Evolutionary conservation across 148 eudicot genomes (phyloP).

Genomic region (Arctostaphylos glauca): DNA sequence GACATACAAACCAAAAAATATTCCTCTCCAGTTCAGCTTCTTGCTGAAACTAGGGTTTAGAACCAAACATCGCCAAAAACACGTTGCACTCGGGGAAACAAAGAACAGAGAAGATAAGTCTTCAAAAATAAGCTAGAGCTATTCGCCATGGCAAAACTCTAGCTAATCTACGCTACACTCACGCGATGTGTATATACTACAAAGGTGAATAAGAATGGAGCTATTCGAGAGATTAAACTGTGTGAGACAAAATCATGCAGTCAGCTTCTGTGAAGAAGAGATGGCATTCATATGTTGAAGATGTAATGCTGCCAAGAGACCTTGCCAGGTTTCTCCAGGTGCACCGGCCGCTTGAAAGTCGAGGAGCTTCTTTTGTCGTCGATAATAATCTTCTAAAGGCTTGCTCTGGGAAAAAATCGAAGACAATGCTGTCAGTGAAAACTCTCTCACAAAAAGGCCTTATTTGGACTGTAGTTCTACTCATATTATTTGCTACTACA

Average conservation of each 20-base stretch:
- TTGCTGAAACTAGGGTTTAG: conserved; percentile 1
- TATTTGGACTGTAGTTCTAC: no score
- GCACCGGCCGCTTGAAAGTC: conserved; percentile 72
- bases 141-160: neutral
- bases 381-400: conserved; percentile 77
- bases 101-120: neutral
- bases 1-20: neutral
- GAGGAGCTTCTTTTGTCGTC: conserved; percentile 69
- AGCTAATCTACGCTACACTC: conserved; percentile 22
- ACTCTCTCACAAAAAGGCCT: neutral
- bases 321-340: conserved; percentile 77
- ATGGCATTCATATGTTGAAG: conserved; percentile 66
- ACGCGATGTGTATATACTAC: conserved; percentile 17
- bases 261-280: conserved; percentile 52
- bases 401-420: conserved; percentile 46
- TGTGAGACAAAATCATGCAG: conserved; percentile 37
- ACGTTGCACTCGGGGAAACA: neutral
- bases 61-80: conserved; percentile 5
- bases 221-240: neutral
- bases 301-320: conserved; percentile 81
- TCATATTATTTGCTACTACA: no score
- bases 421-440: neutral
- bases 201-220: conserved; percentile 8
- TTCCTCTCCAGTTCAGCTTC: conserved; percentile 7
- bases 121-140: conserved; percentile 8